phyloP scores from a whole-genome alignment of 495 filamentous ascomycete species.

The Penicillium lividum region DNA sequence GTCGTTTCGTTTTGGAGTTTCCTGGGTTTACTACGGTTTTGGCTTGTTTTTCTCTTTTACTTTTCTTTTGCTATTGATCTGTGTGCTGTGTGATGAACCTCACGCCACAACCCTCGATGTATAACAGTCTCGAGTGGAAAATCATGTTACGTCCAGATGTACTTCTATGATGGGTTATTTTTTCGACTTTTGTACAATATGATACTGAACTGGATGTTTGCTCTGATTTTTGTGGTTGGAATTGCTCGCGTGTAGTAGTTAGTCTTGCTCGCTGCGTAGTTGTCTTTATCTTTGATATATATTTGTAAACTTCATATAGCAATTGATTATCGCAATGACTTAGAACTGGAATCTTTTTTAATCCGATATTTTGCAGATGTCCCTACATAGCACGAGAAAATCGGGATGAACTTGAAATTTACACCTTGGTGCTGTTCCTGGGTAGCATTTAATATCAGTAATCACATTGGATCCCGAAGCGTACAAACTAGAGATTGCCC shows the following conservation, averaged over 20 bases:
- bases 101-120: not conserved
- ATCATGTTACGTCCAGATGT: not conserved
- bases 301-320: too few species aligned
- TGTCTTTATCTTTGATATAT: too few species aligned
- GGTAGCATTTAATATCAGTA: too few species aligned
- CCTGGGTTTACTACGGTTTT: not conserved
- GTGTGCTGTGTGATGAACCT: slow-evolving; percentile 5
- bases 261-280: not conserved
- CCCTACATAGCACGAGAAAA: too few species aligned
- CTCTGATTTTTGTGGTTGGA: not conserved
- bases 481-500: not conserved
- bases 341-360: too few species aligned
- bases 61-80: not conserved
- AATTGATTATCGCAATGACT: not conserved
- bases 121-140: not conserved
- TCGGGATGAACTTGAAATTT: too few species aligned
- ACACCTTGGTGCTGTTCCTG: too few species aligned
- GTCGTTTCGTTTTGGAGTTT: slow-evolving; percentile 11
- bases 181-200: not conserved
- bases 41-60: not conserved
- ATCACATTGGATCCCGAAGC: not conserved
- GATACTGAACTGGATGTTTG: not conserved
- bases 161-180: not conserved
- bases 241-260: not conserved
- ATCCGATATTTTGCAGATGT: too few species aligned